Evolutionary conservation across 225 moss, liverwort and hornwort species (phyloP), one percentile per base, ranked within the genome.

Genomic region (Sphagnum contortum): DNA sequence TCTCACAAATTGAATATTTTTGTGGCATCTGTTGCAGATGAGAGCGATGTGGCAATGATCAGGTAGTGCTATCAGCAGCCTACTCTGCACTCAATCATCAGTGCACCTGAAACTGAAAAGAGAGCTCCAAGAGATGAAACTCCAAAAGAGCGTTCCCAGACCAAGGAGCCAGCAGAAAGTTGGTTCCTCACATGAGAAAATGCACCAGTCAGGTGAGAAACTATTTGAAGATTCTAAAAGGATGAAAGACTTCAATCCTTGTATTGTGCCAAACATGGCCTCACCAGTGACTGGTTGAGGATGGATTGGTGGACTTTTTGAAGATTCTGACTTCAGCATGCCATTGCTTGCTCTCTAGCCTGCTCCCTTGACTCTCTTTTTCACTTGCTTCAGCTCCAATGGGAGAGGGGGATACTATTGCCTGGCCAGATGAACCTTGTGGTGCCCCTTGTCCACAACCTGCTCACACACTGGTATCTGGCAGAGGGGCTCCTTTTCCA

Each of bases 171-270:
- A 52, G 58, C 52, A 13, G n/a, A 10, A 9, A 62, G 9, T 52
- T 5, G 9, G 5, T 52, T 52, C 9, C 51, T 9, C 51, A 5
- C 51, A 5, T 9, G 64, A 55, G 57, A 64, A 57, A 47, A 66
- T 54, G 68, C 72, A 57, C 53, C 56, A 55, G 54, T 62, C 13
- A 8, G 53, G 60, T 7, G 74, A 68, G 9, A 58, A 49, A 47
- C 59, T 70, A 2, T 65, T 69, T 47, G 71, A 69, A 68, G 73
- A 65, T 9, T 61, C 57, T 65, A 4, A 69, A 7, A 49, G 50
- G 46, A 64, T 69, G 49, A 57, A 69, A 73, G 64, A 77, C 5
- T 81, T 81, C 57, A 78, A 78, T 69, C 76, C 76, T 45, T 85
- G 76, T 62, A 5, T 52, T 5, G 5, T 9, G 9, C 51, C 51